Conservation (phyloP, 768 basidiomycete genomes). For the Myochromella boudieri region DNA sequence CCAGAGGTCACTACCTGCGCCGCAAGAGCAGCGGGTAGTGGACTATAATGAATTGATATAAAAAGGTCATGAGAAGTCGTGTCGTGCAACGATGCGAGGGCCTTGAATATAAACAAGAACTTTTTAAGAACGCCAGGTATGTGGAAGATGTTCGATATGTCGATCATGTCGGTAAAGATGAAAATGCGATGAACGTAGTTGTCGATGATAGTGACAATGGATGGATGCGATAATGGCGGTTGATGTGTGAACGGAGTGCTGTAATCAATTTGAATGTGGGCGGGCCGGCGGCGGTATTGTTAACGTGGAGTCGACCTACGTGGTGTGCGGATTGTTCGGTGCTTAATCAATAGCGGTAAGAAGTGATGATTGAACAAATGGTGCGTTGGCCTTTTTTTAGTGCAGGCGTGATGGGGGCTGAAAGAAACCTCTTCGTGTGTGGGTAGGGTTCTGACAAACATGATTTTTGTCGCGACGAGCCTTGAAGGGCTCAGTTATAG, state of each 20-base stretch:
- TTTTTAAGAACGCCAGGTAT: constrained; percentile 26
- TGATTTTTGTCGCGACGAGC: not conserved
- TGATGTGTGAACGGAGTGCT: constrained; percentile 19
- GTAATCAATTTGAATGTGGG: constrained; percentile 15
- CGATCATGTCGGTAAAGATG: constrained; percentile 8
- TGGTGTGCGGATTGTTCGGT: too few species aligned
- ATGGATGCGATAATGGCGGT: constrained; percentile 21
- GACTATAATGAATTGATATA: constrained; percentile 23
- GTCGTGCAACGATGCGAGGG: constrained; percentile 38
- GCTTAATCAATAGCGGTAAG: not conserved
- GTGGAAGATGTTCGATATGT: constrained; percentile 10
- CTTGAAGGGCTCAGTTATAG: constrained; percentile 38
- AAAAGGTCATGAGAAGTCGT: constrained; percentile 29
- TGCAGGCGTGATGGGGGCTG: not conserved
- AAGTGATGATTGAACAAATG: not conserved
- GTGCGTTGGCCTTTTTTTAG: not conserved
- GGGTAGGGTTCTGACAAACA: too few species aligned
- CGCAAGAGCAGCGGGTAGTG: not conserved
- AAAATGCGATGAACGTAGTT: constrained; percentile 12
- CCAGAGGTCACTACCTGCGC: not conserved
- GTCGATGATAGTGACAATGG: constrained; percentile 14
- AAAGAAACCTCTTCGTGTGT: too few species aligned
- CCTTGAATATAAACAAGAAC: constrained; percentile 24
- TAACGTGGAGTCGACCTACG: not conserved
- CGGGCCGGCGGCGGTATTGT: too few species aligned